phyloP scores from a whole-genome alignment of 257 asterid species.

The Lithospermum erythrorhizon region DNA sequence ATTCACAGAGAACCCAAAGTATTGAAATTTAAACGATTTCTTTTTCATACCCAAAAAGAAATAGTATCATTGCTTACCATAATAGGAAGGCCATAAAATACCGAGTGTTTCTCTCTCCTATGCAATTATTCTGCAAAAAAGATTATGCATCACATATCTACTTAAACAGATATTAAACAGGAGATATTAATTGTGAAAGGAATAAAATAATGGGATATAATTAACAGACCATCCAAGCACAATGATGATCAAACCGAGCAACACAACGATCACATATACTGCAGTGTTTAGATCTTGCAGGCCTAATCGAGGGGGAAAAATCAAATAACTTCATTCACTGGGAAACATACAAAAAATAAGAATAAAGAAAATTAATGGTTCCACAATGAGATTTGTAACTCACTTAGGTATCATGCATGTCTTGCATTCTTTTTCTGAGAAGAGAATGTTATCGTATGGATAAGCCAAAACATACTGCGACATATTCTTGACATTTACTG shows the following conservation, averaged over 20 bases:
- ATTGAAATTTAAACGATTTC: not conserved
- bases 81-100: conserved; percentile 91
- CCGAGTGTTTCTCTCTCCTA: conserved; percentile 91
- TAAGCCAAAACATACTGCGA: conserved; percentile 67
- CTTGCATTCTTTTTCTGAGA: conserved; percentile 72
- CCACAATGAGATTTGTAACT: conserved; percentile 18
- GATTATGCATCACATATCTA: conserved; percentile 12
- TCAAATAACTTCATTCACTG: not conserved
- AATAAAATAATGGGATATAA: conserved; percentile 11
- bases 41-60: not conserved
- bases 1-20: not conserved
- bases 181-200: conserved; percentile 6
- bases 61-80: conserved; percentile 27
- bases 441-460: conserved; percentile 81
- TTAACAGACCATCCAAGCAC: conserved; percentile 94
- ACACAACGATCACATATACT: conserved; percentile 87
- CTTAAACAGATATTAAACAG: conserved; percentile 3
- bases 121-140: conserved; percentile 77
- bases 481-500: conserved; percentile 62
- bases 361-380: not conserved
- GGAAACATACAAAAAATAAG: not conserved
- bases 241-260: conserved; percentile 97
- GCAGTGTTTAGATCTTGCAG: conserved; percentile 98
- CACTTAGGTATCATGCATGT: conserved; percentile 97
- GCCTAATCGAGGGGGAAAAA: conserved; percentile 39